phyloP scores from a whole-genome alignment of 2,329 filamentous ascomycete species.

The Colletotrichum sansevieriae region DNA sequence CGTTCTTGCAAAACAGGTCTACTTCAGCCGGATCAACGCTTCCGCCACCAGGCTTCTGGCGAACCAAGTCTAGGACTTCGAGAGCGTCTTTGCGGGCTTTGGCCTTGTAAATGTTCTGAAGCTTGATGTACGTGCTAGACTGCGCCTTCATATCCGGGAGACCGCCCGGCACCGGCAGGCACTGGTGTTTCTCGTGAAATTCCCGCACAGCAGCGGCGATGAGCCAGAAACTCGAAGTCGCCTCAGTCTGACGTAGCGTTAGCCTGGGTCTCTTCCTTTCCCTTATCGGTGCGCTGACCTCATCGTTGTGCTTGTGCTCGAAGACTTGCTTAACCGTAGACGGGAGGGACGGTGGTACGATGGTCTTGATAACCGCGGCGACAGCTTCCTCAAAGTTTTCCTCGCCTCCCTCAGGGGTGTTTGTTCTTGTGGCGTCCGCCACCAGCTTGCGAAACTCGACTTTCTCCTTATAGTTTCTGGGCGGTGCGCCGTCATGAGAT shows the following conservation, averaged over 20 bases:
- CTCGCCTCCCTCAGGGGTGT: constrained; percentile 87
- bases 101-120: constrained; percentile 93
- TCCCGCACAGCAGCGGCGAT: constrained; percentile 83
- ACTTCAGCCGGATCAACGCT: constrained; percentile 79
- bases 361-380: constrained; percentile 87
- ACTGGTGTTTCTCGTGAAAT: constrained; percentile 80
- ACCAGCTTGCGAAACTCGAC: constrained; percentile 82
- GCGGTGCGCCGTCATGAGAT: constrained; percentile 75
- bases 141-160: constrained; percentile 98
- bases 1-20: constrained; percentile 95
- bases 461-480: constrained; percentile 87
- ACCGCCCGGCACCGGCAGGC: constrained; percentile 86
- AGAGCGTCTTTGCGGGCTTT: constrained; percentile 85
- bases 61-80: constrained; percentile 78
- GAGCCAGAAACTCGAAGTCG: constrained; percentile 82
- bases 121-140: constrained; percentile 86
- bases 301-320: constrained; percentile 66
- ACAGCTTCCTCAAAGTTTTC: constrained; percentile 98
- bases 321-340: constrained; percentile 83
- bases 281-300: constrained; percentile 65
- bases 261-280: constrained; percentile 42
- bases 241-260: constrained; percentile 54
- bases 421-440: constrained; percentile 73
- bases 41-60: constrained; percentile 61
- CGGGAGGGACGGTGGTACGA: constrained; percentile 77